Percentiles rank a stretch among this genome's conserved stretches.
phyloP scores from a whole-genome alignment of 1,284 basidiomycete genomes.

The Leccinum huronense region DNA sequence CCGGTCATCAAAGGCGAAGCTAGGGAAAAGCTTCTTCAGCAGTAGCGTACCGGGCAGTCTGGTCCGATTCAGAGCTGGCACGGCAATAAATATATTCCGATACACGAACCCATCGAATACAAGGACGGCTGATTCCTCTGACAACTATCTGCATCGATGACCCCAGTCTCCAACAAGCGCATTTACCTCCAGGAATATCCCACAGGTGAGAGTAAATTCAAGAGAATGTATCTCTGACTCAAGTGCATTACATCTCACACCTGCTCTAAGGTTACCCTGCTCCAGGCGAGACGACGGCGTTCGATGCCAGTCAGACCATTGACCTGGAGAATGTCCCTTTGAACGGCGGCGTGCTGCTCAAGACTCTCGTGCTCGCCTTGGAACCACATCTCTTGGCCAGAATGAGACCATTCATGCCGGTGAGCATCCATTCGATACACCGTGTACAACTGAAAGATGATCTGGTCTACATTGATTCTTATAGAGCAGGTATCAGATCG shows the following conservation, averaged over 20 bases:
- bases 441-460: background rate
- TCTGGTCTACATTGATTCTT: background rate
- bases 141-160: conserved; percentile 9
- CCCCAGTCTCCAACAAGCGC: conserved; percentile 15
- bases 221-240: background rate
- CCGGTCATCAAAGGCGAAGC: background rate
- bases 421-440: background rate
- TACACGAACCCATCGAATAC: background rate
- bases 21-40: background rate
- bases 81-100: background rate
- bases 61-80: background rate
- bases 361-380: conserved; percentile 19
- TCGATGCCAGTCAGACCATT: conserved; percentile 18
- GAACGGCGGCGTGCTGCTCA: conserved; percentile 19
- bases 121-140: background rate
- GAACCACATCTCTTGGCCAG: conserved; percentile 8
- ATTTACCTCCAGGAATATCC: conserved; percentile 11
- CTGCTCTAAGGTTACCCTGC: conserved; percentile 1
- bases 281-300: conserved; percentile 16
- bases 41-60: background rate
- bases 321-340: conserved; percentile 18
- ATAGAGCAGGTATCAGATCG: conserved; percentile 5
- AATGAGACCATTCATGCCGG: conserved; percentile 11
- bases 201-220: conserved; percentile 1
- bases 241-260: background rate